These are phyloP conservation scores for Brassica hybrid DNA, from an alignment of 441 rosid genomes.

Conservation along the genomic window DNA sequence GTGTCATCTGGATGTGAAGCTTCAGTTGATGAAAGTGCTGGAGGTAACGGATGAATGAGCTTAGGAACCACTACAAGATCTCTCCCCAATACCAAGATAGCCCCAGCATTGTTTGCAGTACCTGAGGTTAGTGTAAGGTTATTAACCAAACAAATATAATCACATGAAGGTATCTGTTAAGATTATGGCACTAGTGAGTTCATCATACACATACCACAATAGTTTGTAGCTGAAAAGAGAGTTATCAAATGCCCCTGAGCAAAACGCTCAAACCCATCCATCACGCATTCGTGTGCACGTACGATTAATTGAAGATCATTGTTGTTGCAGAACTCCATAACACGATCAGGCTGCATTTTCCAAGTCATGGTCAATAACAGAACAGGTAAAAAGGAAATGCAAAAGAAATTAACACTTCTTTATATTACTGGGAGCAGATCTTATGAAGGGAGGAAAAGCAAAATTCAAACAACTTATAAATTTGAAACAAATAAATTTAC, in stretches of 20 bases:
- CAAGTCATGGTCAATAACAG: conserved; percentile 28
- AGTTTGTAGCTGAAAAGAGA: conserved; percentile 97
- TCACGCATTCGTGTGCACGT: conserved; percentile 99
- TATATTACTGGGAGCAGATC: not conserved
- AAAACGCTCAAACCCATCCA: conserved; percentile 99
- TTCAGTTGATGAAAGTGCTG: conserved; percentile 84
- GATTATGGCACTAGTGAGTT: conserved; percentile 7
- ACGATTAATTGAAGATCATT: conserved; percentile 99
- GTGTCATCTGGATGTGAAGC: conserved; percentile 91
- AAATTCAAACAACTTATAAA: not conserved
- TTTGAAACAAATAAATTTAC: conserved; percentile 33
- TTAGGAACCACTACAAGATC: conserved; percentile 98
- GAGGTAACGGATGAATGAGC: conserved; percentile 97
- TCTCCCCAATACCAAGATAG: conserved; percentile 97
- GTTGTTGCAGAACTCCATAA: conserved; percentile 99
- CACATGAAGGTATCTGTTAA: conserved; percentile 3
- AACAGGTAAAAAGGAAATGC: conserved; percentile 19
- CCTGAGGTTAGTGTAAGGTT: conserved; percentile 52
- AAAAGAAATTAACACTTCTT: conserved; percentile 21
- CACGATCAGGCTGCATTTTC: conserved; percentile 89
- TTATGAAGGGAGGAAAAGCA: not conserved
- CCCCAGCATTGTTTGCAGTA: conserved; percentile 98
- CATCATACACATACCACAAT: conserved; percentile 76
- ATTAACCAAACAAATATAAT: not conserved
- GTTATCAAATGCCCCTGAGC: conserved; percentile 99